Conservation (phyloP, 106 monocot species). For the Dendrobium chrysotoxum region DNA sequence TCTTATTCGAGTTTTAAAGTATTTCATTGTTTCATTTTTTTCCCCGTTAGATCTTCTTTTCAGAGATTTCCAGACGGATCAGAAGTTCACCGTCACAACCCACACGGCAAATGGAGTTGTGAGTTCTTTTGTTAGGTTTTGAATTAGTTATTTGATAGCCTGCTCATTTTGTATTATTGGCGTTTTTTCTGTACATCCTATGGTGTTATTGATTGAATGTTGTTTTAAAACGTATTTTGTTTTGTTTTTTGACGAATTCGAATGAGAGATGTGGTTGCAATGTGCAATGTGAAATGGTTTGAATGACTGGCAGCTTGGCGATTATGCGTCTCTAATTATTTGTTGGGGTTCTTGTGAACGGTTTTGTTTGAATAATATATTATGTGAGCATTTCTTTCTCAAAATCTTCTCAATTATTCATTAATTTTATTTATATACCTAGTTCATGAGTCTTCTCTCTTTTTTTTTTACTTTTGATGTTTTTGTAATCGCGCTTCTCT, state of each 20-base stretch:
- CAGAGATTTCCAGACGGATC: constrained; percentile 57
- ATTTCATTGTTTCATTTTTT: background rate
- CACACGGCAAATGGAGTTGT: constrained; percentile 49
- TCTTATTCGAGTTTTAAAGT: background rate
- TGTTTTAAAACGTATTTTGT: background rate
- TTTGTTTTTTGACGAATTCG: background rate
- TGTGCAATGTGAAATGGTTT: background rate
- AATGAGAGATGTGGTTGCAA: background rate
- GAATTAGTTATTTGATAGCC: background rate
- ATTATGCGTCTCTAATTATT: background rate
- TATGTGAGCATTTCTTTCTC: background rate
- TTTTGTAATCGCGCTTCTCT: too few species aligned
- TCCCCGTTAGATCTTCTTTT: constrained; percentile 58
- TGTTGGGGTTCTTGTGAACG: background rate
- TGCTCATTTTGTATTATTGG: background rate
- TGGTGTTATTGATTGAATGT: background rate
- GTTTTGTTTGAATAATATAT: background rate
- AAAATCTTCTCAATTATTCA: background rate
- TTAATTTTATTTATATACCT: too few species aligned
- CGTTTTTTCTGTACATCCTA: background rate
- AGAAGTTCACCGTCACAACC: constrained; percentile 60
- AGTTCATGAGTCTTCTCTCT: background rate
- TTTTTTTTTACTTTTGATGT: too few species aligned
- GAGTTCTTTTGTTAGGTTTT: constrained; percentile 17
- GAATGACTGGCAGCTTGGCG: background rate